Percentiles rank a stretch among this genome's conserved stretches.
These are phyloP conservation scores for Solanum habrochaites DNA, from an alignment of 257 asterid genomes.

Conservation along the genomic window DNA sequence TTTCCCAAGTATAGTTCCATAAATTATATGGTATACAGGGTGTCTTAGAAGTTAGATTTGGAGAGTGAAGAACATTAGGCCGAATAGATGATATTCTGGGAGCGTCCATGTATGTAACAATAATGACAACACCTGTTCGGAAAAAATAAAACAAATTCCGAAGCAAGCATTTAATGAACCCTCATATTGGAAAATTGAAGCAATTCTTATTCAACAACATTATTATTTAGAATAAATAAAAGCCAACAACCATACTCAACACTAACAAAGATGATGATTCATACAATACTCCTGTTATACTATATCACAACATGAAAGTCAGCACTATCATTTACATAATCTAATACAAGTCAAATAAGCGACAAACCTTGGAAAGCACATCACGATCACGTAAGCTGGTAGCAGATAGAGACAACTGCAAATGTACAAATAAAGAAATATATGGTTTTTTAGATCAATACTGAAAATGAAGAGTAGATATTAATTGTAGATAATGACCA, in stretches of 20 bases:
- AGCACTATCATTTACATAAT: not conserved
- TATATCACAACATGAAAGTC: not conserved
- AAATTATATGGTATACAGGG: not conserved
- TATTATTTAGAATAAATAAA: not conserved
- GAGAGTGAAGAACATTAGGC: not conserved
- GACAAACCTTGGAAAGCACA: constrained; percentile 88
- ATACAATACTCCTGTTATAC: not conserved
- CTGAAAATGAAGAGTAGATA: not conserved
- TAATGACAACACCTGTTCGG: not conserved
- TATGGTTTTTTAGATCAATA: not conserved
- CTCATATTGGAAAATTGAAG: not conserved
- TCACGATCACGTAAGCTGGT: constrained; percentile 77
- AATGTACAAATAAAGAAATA: constrained; percentile 3
- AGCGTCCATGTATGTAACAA: not conserved
- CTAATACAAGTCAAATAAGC: not conserved
- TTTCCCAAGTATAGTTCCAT: not conserved
- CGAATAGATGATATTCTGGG: not conserved
- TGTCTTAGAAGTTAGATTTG: not conserved
- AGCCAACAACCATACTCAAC: not conserved
- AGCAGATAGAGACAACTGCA: constrained; percentile 94
- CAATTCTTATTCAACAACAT: not conserved
- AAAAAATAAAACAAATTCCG: not conserved
- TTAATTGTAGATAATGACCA: not conserved
- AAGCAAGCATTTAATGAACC: not conserved
- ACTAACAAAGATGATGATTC: not conserved